phyloP scores from a whole-genome alignment of 345 rosid genomes.

The Eucalyptus erythrocorys region DNA sequence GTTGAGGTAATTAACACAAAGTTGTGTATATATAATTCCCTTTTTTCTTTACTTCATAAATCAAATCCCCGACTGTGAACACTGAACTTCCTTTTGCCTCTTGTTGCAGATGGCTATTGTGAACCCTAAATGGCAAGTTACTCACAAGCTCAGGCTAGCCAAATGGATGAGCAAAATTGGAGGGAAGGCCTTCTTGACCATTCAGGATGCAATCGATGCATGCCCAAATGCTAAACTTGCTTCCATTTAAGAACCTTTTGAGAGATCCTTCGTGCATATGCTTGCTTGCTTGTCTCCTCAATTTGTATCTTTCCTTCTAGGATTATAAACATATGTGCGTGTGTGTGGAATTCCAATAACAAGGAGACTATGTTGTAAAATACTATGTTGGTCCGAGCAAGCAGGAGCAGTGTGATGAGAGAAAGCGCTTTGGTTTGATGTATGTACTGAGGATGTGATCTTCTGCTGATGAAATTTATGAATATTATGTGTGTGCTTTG shows the following conservation, averaged over 20 bases:
- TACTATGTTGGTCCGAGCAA: not conserved
- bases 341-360: not conserved
- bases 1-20: constrained; percentile 30
- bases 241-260: not conserved
- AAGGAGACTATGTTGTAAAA: not conserved
- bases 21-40: not conserved
- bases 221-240: constrained; percentile 1
- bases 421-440: not conserved
- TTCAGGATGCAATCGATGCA: constrained; percentile 66
- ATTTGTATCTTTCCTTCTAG: not conserved
- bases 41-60: not conserved
- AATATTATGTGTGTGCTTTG: not conserved
- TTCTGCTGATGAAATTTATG: not conserved
- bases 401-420: not conserved
- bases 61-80: not conserved
- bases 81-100: not conserved
- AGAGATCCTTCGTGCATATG: not conserved
- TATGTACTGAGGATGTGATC: not conserved
- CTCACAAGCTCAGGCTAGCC: constrained; percentile 62
- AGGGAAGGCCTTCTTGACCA: constrained; percentile 52
- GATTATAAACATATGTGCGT: not conserved
- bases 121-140: constrained; percentile 80
- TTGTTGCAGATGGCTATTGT: constrained; percentile 49
- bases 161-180: constrained; percentile 44
- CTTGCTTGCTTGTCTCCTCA: not conserved